Base-by-base conservation (phyloP, 208 protist genomes). In the Strigomonas culicis region DNA sequence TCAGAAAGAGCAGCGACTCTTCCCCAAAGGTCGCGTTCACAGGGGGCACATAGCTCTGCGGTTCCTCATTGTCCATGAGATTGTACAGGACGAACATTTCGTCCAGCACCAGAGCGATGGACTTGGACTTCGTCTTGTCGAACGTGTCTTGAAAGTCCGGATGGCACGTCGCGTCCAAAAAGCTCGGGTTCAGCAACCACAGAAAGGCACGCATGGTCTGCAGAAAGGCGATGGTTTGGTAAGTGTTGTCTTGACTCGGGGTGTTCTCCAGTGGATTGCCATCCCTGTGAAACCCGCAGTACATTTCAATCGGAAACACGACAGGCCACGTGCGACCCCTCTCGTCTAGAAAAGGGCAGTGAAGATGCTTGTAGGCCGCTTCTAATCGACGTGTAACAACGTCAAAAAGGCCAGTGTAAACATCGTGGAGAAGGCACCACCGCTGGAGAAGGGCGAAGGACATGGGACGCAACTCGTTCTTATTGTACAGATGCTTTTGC, bases 1-100 rank as follows among this genome's bases (percentile, higher is more conserved):
- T 60, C 47, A 92, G 63, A 0, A 68, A 49, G 1, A 88, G 49
- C 7, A 82, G 66, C 1, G 85, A 87, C 8, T 84, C 81, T 27
- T 92, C 85, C 7, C 70, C 80, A 57, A 79, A 88, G 24, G 68
- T 46, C 1, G 21, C n/a, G 11, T 56, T 55, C 11, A 44, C 41
- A 17, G 53, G 24, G 3, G 53, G 32, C 17, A 6, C 30, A 34
- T 34, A 65, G 4, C n/a, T 24, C 11, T 43, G 46, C 30, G 6
- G 19, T 32, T 46, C 55, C n/a, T 60, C 39, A 10, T 13, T 3
- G 27, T 47, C 39, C 4, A 63, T 22, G 36, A 39, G 10, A 10
- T 39, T 39, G 34, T 46, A 51, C 30, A 51, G 43, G 19, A 7
- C 2, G 4, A 63, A 22, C 3, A 63, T 27, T 31, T 63, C 36